These are phyloP conservation scores for Passiflora organensis DNA, from an alignment of 345 rosid species.

Conservation along the genomic window DNA sequence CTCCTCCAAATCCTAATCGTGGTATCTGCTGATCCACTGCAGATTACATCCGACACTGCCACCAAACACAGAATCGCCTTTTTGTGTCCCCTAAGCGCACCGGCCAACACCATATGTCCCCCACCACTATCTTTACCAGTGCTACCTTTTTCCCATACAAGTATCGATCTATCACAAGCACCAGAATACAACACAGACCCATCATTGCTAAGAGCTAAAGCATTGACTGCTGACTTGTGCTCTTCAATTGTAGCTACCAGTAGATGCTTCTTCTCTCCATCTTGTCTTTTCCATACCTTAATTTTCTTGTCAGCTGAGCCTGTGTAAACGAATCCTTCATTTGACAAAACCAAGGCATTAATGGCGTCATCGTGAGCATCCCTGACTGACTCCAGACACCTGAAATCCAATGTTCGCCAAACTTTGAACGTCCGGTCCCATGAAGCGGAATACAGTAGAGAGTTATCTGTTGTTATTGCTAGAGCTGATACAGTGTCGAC, in stretches of 20 bases:
- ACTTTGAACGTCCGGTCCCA: conserved; percentile 76
- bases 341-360: conserved; percentile 48
- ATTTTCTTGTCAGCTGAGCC: conserved; percentile 73
- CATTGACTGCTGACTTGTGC: conserved; percentile 69
- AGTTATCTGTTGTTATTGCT: conserved; percentile 34
- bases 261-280: conserved; percentile 31
- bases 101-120: conserved; percentile 42
- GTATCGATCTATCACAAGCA: conserved; percentile 65
- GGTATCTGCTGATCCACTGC: conserved; percentile 71
- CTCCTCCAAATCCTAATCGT: conserved; percentile 64
- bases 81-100: conserved; percentile 70
- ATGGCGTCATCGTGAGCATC: conserved; percentile 73
- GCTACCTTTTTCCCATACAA: conserved; percentile 56
- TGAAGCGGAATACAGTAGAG: conserved; percentile 64
- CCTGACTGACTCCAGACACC: conserved; percentile 54
- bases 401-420: conserved; percentile 57
- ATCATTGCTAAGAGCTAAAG: conserved; percentile 52
- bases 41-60: conserved; percentile 40
- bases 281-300: conserved; percentile 47
- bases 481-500: conserved; percentile 66
- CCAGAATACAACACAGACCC: conserved; percentile 69
- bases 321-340: conserved; percentile 54
- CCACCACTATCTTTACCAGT: conserved; percentile 4
- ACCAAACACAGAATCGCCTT: conserved; percentile 64
- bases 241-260: conserved; percentile 41